These are phyloP conservation scores for Colletotrichum filicis DNA, from an alignment of 2,329 filamentous ascomycete species.

Conservation along the genomic window DNA sequence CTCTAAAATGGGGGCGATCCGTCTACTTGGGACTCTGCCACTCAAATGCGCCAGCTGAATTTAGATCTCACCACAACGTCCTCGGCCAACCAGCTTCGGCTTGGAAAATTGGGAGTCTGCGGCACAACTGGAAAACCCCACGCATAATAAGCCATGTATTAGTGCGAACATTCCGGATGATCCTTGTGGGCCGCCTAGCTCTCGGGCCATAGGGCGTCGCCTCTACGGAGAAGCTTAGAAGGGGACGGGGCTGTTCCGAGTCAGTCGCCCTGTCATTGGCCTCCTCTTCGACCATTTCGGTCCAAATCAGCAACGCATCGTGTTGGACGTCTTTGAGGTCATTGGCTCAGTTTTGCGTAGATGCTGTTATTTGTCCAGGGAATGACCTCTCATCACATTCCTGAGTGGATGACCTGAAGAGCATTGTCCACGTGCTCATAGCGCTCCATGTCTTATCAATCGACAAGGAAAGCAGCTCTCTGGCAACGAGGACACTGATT, in stretches of 20 bases:
- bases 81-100: background rate
- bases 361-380: background rate
- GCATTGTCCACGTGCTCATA: no score
- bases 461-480: no score
- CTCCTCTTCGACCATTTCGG: background rate
- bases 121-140: background rate
- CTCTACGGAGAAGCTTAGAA: background rate
- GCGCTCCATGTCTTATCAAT: no score
- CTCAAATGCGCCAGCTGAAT: no score
- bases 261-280: background rate
- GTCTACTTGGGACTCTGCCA: background rate
- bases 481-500: no score
- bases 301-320: background rate
- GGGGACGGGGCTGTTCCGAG: background rate
- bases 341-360: background rate
- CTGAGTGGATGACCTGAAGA: background rate
- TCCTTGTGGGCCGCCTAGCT: background rate
- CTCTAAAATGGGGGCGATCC: background rate
- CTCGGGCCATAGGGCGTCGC: background rate
- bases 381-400: background rate
- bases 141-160: background rate
- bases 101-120: no score
- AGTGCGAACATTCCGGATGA: background rate
- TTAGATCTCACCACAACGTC: background rate
- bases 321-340: background rate